phyloP scores from a whole-genome alignment of 202 grass and related monocot genomes.

The Elaeis oleifera region DNA sequence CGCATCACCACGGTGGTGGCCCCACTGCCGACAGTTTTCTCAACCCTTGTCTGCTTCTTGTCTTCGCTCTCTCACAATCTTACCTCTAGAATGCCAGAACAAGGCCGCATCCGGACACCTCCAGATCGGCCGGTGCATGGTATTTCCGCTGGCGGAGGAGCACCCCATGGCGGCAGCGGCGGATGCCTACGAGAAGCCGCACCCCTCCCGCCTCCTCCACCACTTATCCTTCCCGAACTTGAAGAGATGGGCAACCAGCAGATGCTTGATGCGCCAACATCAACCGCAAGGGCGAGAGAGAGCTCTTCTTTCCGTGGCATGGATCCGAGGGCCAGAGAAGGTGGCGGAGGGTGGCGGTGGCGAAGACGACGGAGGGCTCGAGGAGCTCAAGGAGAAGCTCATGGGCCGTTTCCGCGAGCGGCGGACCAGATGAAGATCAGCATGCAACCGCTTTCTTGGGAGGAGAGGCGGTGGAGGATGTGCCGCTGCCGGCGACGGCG shows the following conservation, averaged over 20 bases:
- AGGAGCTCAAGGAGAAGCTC: constrained; percentile 16
- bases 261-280: not conserved
- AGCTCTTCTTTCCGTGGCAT: too few relatives aligned
- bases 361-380: constrained; percentile 8
- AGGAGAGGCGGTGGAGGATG: not conserved
- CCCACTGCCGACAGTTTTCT: not conserved
- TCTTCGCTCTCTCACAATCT: too few relatives aligned
- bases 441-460: not conserved
- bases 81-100: too few relatives aligned
- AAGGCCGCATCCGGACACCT: not conserved
- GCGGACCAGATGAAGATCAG: constrained; percentile 12
- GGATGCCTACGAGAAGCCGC: not conserved
- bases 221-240: constrained; percentile 4
- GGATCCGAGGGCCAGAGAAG: too few relatives aligned
- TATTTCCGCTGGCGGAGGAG: too few relatives aligned
- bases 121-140: not conserved
- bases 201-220: not conserved
- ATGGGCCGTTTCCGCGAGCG: constrained; percentile 13
- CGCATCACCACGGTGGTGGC: constrained; percentile 26
- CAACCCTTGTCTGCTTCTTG: too few relatives aligned
- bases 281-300: not conserved
- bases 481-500: not conserved
- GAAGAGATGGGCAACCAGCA: constrained; percentile 1
- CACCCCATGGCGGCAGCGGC: constrained; percentile 1
- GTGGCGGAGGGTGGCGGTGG: not conserved